Evolutionary conservation across 1,139 yeast genomes (phyloP), one percentile per base, ranked within the genome.

Genomic region (Saccharomyces hybrid): DNA sequence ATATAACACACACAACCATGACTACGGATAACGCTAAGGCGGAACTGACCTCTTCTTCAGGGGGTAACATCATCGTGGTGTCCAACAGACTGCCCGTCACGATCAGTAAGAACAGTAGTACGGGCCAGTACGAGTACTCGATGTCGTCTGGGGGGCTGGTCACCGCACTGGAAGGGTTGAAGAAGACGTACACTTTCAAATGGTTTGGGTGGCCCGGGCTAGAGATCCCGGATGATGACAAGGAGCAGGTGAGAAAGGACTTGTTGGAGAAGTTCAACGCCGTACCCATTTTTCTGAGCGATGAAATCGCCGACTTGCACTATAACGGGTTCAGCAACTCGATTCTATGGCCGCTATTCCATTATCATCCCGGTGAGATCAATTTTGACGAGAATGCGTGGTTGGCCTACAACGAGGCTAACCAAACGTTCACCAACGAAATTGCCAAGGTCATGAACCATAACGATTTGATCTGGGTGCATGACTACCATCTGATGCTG

Each of bases 171-270:
- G 96, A 91, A 64, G 98, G 99, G 0, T 75, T 95, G 55, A 88
- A 89, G 70, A 88, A 88, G 64, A 75, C 85, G 11, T 84, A 93
- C 13, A 86, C 87, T 57, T 93, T 93, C 73, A 95, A 88, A 69
- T 95, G 99, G 99, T 83, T 88, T 63, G 99, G 99, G 19, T 95
- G 99, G 99, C 97, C 98, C 1, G 86, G 97, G 0, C 74, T 90
- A 65, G 97, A 90, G 65, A 78, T 95, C 7, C 96, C 96, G 1
- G 87, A 77, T 29, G 79, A 78, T 46, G 97, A 90, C 62, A 86
- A 86, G 68, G 79, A 72, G 0, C 74, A 75, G 55, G 96, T 95
- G 54, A 82, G 83, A 57, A 68, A 73, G 26, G 97, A 91, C 60
- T 75, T 95, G 60, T 77, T 78, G 70, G 81, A 81, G 46, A 83